Percentiles rank a stretch among this genome's conserved stretches.
Conservation (phyloP, 768 basidiomycete species). For the Leccinum olivaceopallidum region DNA sequence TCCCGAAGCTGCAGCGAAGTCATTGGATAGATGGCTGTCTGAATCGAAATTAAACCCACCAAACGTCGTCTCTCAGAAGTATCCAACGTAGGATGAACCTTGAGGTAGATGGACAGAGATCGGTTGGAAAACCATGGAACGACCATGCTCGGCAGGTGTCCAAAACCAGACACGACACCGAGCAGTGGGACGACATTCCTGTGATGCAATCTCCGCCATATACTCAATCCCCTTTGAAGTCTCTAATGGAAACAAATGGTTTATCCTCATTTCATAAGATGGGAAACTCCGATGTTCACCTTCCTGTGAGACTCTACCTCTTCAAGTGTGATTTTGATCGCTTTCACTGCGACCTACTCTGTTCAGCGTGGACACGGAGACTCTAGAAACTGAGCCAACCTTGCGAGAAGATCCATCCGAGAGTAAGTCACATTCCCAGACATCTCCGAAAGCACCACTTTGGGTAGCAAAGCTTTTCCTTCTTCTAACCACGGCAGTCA, state of each 20-base stretch:
- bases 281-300: conserved; percentile 1
- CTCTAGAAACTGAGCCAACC: conserved; percentile 2
- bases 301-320: background rate
- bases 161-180: conserved; percentile 32
- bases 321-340: conserved; percentile 5
- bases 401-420: conserved; percentile 2
- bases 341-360: conserved; percentile 25
- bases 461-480: conserved; percentile 6
- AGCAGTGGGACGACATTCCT: conserved; percentile 33
- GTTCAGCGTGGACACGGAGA: background rate
- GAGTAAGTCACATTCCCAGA: conserved; percentile 27
- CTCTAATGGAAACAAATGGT: conserved; percentile 7
- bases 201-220: conserved; percentile 21
- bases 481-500: conserved; percentile 8
- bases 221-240: conserved; percentile 32
- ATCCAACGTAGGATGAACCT: background rate
- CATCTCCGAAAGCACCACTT: conserved; percentile 21
- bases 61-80: conserved; percentile 4
- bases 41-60: conserved; percentile 8
- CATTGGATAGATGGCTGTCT: background rate
- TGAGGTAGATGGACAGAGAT: conserved; percentile 27
- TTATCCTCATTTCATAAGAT: background rate
- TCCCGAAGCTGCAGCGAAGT: conserved; percentile 17
- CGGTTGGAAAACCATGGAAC: conserved; percentile 35
- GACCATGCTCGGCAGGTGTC: conserved; percentile 31